Evolutionary conservation across 306 rosid genomes (phyloP), one percentile per base, ranked within the genome.

Genomic region (Dicorynia guianensis): DNA sequence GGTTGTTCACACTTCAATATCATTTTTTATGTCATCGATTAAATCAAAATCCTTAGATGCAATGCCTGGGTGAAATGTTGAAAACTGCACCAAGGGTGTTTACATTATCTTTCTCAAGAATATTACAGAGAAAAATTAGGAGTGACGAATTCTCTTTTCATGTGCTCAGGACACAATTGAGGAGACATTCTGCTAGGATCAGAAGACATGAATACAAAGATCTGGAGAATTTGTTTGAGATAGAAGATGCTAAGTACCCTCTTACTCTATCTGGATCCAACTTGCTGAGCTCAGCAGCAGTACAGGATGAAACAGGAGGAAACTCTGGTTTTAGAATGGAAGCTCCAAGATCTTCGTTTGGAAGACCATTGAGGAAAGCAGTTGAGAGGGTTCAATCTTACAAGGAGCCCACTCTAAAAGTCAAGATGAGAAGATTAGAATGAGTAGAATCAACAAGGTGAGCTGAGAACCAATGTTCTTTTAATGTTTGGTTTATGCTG

Each of bases 331-430:
- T 55, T 48, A 85, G 76, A 76, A 68, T 66, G 36, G 89, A 87
- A 81, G 67, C 78, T 19, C 84, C 78, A 50, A 82, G 90, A 63
- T 60, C 75, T 73, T 88, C 94, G 35, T 68, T 90, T 5, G 94
- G 94, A 80, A 93, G 90, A 68, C 91, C 96, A 4, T 9, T 69
- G 76, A 73, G 88, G 50, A 87, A 76, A 56, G 93, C 93, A 46
- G 88, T 53, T 20, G 88, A 38, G 81, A 90, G 84, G 84, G 86
- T 86, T 60, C 91, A 91, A n/a, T 79, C 89, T 76, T 82, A 82
- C 83, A 89, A 80, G 79, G 89, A 89, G 79, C 40, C 33, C 65
- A 82, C 90, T 50, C 33, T 83, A 9, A 74, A 76, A 0, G 15
- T 50, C 42, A 85, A 88, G 76, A 67, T 86, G 87, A 73, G 89